Percentiles rank a stretch among this genome's conserved stretches.
Evolutionary conservation across 2,329 filamentous ascomycete genomes (phyloP).

Genomic region (Pseudogymnoascus sp.): DNA sequence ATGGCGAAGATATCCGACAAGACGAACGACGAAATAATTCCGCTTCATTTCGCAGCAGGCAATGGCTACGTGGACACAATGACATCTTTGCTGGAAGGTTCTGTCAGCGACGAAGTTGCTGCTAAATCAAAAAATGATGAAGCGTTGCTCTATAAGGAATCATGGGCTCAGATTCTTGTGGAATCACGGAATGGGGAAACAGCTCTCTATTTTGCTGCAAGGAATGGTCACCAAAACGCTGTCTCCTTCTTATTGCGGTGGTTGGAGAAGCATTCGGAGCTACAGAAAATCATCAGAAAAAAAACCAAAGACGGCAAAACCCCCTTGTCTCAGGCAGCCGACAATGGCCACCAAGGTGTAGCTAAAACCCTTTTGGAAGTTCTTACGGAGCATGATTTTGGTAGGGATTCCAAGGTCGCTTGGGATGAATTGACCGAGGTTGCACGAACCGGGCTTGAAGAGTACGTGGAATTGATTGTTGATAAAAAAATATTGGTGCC

Average conservation of each 20-base stretch:
- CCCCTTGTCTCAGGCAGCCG: background rate
- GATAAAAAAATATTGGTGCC: background rate
- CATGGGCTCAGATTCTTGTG: background rate
- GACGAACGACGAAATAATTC: background rate
- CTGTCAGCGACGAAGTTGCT: background rate
- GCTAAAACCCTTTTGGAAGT: background rate
- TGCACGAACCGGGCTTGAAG: background rate
- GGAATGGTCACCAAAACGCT: background rate
- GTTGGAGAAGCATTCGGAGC: background rate
- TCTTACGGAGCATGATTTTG: background rate
- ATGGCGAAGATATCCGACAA: background rate
- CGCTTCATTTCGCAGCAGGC: background rate
- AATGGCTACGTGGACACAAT: background rate
- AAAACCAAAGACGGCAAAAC: background rate
- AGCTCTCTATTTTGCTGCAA: background rate
- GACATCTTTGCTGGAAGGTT: background rate
- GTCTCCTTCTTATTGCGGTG: background rate
- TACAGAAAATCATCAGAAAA: background rate
- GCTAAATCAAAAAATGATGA: background rate
- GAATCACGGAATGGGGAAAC: background rate
- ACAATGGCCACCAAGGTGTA: background rate
- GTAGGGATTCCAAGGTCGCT: background rate
- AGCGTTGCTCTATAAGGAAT: background rate
- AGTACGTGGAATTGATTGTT: background rate
- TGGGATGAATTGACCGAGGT: background rate